Base-by-base conservation (phyloP, 371 early-diverging fungal species). In the Mucor lusitanicus region DNA sequence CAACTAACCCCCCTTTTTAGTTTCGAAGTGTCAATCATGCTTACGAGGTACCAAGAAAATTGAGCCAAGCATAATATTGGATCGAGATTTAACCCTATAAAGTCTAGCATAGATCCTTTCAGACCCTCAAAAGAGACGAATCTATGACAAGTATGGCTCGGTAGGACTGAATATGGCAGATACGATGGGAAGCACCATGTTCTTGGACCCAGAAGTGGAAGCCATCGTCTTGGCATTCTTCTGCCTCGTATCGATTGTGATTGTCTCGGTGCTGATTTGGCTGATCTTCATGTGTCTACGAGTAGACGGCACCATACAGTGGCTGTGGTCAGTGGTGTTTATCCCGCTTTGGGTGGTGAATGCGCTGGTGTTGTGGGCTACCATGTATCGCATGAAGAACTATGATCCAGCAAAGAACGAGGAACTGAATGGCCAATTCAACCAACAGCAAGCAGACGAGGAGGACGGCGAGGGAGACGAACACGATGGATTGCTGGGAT, bases 91-190 rank as follows among this genome's bases (percentile, higher is more conserved):
- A 21, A 44, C 28, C 21, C 30, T 44, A 46, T 32, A 21, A 21
- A 35, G n/a, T 50, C 32, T 63, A 53, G 63, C 28, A 39, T 53
- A 71, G 72, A 76, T 78, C 27, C 62, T 78, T 66, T 83, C 89
- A 37, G 92, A 95, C 70, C 84, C 89, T 23, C 87, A 93, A 64
- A 92, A 91, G 74, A 86, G 94, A 54, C 74, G 83, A 19, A 84
- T 91, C 15, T 95, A 96, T 74, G 95, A 96, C 83, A 84, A 86
- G 23, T 92, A 95, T 77, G 97, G 98, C 39, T 91, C 93, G 69
- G 84, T 88, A 39, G 97, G 96, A 11, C 77, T 95, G 6, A 82
- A 84, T 59, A 93, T 94, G 94, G 86, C 92, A 60, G 90, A 87
- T 23, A 81, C 87, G 7, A 80, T 91, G 65, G 88, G 83, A 39